Base-by-base conservation (phyloP, 2,329 filamentous ascomycete species). In the Lomentospora prolificans region DNA sequence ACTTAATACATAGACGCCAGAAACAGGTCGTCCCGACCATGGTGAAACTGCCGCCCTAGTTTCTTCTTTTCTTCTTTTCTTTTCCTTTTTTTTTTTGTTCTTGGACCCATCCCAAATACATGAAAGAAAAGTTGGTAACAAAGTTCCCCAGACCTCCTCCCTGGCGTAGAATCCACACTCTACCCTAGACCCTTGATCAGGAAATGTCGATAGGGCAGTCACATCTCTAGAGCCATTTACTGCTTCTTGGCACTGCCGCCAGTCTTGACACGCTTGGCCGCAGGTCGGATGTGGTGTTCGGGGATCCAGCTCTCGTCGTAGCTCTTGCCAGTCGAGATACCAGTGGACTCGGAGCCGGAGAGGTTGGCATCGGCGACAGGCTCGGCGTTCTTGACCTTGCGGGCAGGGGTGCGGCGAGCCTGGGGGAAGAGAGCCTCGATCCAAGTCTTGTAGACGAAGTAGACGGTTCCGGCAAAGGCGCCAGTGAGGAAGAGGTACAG, bases 391-490 rank as follows among this genome's bases (percentile, higher is more conserved):
- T 88, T 89, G 63, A 71, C 70, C 67, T 84, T 83, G 79, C 73
- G 28, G 79, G 73, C 30, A n/a, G 30, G 65, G 76, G 78, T 57
- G 60, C 84, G 82, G 76, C 90, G 88, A 62, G 86, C 85, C 78
- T 96, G 90, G 51, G 94, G 92, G 79, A 97, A 96, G 68, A 99
- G 87, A 12, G 90, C 86, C 65, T 90, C 89, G 73, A 99, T 87
- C 90, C 92, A 97, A 66, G 92, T 95, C 77, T 87, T 94, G 82
- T 99, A 99, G 75, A 96, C 90, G 73, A 96, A 96, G 83, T 92
- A 96, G 69, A 87, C 82, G 55, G 86, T 90, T 60, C 87, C 90
- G 61, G 74, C 83, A 69, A 95, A 95, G 60, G 79, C 81, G 59
- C 80, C 85, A 55, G 86, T 77, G 64, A 99, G 87, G 77, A 97